phyloP scores from a whole-genome alignment of 108 stramenopile species.

The Fistulifera solaris region DNA sequence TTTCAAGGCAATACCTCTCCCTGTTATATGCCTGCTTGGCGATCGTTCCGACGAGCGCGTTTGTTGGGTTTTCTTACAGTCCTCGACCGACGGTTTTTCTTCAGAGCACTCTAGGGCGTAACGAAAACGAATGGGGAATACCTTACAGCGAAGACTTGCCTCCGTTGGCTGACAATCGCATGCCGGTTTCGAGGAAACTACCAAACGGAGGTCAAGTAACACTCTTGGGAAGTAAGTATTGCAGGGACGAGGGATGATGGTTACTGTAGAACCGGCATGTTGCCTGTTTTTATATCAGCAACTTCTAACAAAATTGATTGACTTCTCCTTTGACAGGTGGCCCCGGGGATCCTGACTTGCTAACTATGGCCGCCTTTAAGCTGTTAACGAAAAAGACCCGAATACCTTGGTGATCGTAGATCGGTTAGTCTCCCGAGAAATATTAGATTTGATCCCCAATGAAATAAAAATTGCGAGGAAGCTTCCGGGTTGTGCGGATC shows the following conservation, averaged over 20 bases:
- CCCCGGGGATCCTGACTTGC: constrained; percentile 90
- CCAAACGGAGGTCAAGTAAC: constrained; percentile 63
- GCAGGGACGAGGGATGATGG: too few relatives aligned
- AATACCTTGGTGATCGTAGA: constrained; percentile 84
- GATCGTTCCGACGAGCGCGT: too few relatives aligned
- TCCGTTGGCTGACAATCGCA: constrained; percentile 12
- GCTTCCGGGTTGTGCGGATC: constrained; percentile 88
- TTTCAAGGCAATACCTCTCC: too few relatives aligned
- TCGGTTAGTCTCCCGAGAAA: constrained; percentile 85
- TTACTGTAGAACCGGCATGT: too few relatives aligned
- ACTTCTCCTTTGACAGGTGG: constrained; percentile 19
- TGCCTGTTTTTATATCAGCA: too few relatives aligned
- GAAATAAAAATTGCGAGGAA: constrained; percentile 86
- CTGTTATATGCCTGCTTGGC: too few relatives aligned
- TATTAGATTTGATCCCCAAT: constrained; percentile 62
- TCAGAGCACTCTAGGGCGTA: neutral
- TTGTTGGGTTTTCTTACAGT: too few relatives aligned
- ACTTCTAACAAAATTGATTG: too few relatives aligned
- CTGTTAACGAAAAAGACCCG: constrained; percentile 39
- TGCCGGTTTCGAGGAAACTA: neutral
- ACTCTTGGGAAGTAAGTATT: constrained; percentile 70
- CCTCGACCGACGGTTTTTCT: too few relatives aligned
- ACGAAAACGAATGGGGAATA: constrained; percentile 40
- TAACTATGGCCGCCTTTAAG: constrained; percentile 82
- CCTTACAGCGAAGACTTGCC: constrained; percentile 18